Evolutionary conservation across 2,329 filamentous ascomycete genomes (phyloP).

Genomic region (Neonectria faginata): DNA sequence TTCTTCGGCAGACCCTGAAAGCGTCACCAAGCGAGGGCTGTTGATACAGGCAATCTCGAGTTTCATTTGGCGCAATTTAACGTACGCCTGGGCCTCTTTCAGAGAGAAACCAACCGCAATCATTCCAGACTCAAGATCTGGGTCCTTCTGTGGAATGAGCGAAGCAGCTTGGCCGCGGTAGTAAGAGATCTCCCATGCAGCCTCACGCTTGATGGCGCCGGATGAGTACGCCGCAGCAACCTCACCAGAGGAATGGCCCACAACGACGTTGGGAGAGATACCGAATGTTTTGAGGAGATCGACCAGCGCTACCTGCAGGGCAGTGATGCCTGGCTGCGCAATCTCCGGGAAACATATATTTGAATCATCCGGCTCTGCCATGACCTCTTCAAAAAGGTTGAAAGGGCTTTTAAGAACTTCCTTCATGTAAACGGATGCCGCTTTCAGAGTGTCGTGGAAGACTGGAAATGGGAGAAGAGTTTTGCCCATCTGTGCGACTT

Average conservation of each 20-base stretch:
- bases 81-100: conserved; percentile 44
- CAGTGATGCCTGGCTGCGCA: conserved; percentile 57
- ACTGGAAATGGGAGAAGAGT: conserved; percentile 55
- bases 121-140: conserved; percentile 54
- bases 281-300: conserved; percentile 53
- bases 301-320: conserved; percentile 56
- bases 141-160: conserved; percentile 43
- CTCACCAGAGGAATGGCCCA: conserved; percentile 62
- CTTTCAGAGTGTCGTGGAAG: conserved; percentile 56
- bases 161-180: conserved; percentile 54
- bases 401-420: conserved; percentile 48
- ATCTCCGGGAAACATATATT: conserved; percentile 51
- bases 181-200: conserved; percentile 58
- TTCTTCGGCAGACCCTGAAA: conserved; percentile 54
- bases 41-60: conserved; percentile 59
- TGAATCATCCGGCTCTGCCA: conserved; percentile 41
- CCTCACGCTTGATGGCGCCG: conserved; percentile 50
- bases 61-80: conserved; percentile 35
- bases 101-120: conserved; percentile 54
- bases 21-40: conserved; percentile 56
- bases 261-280: conserved; percentile 50
- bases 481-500: conserved; percentile 57
- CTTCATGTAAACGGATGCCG: conserved; percentile 49
- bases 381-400: conserved; percentile 52
- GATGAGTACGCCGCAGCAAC: conserved; percentile 59